phyloP scores from a whole-genome alignment of 139 green algal genomes.

The Tetraselmis chui region DNA sequence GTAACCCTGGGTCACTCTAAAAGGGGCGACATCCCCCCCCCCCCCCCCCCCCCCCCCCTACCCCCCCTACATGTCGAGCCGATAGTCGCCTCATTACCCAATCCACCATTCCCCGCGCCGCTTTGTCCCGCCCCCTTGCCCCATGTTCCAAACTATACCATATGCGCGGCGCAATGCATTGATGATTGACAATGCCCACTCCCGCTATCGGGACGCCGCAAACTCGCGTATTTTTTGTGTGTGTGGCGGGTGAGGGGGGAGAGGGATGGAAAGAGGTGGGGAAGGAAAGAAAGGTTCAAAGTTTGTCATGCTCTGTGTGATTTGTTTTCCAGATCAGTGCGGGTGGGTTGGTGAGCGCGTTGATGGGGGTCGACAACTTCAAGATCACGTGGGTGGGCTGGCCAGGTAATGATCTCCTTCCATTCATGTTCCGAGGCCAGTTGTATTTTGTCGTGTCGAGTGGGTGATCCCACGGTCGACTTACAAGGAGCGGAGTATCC shows the following conservation, averaged over 20 bases:
- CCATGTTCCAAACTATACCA: neutral
- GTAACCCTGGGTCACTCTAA: too few relatives aligned
- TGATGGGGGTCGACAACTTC: constrained; percentile 86
- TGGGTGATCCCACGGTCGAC: too few relatives aligned
- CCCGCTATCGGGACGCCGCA: neutral
- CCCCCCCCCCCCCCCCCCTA: neutral
- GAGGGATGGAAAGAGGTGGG: neutral
- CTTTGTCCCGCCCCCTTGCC: too few relatives aligned
- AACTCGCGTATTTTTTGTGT: neutral
- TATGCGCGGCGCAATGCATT: neutral
- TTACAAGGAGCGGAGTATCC: too few relatives aligned
- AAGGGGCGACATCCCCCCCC: too few relatives aligned
- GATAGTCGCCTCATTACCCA: too few relatives aligned
- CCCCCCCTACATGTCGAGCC: too few relatives aligned
- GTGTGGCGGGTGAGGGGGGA: neutral
- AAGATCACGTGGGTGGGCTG: constrained; percentile 92
- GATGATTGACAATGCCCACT: neutral
- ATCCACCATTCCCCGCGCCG: too few relatives aligned
- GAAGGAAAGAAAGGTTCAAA: constrained; percentile 4
- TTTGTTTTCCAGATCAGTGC: constrained; percentile 57
- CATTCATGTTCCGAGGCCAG: too few relatives aligned
- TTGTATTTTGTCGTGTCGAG: too few relatives aligned
- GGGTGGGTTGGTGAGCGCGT: constrained; percentile 85
- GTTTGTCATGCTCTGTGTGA: neutral
- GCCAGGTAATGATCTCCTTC: too few relatives aligned